Percentiles rank a stretch among this genome's conserved stretches.
These are phyloP conservation scores for Nemania diffusa DNA, from an alignment of 2,329 filamentous ascomycete species.

Conservation along the genomic window DNA sequence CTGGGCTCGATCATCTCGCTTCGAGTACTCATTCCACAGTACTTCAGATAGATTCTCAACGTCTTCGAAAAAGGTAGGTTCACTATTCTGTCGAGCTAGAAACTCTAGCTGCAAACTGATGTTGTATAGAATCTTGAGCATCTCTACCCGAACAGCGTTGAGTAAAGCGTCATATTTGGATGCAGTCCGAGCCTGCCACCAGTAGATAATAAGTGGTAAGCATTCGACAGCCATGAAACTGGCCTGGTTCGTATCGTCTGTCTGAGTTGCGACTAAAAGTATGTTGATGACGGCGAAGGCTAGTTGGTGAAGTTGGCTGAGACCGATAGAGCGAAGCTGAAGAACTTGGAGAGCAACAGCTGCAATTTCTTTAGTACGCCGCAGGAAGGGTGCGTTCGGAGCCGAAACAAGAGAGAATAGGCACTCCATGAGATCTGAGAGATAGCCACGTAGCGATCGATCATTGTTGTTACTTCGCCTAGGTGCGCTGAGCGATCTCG, in stretches of 20 bases:
- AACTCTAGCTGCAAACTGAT: slow-evolving; percentile 71
- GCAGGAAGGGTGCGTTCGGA: slow-evolving; percentile 73
- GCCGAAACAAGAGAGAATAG: slow-evolving; percentile 71
- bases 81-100: slow-evolving; percentile 58
- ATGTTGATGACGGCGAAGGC: slow-evolving; percentile 81
- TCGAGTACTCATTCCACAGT: slow-evolving; percentile 82
- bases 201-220: slow-evolving; percentile 75
- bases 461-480: slow-evolving; percentile 37
- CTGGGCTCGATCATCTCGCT: slow-evolving; percentile 74
- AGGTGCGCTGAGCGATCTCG: slow-evolving; percentile 45
- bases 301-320: slow-evolving; percentile 73
- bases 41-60: slow-evolving; percentile 75
- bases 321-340: slow-evolving; percentile 64
- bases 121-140: slow-evolving; percentile 77
- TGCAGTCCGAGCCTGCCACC: slow-evolving; percentile 79
- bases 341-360: slow-evolving; percentile 69
- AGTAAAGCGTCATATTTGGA: slow-evolving; percentile 68
- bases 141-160: slow-evolving; percentile 76
- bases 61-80: slow-evolving; percentile 54
- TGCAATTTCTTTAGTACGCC: slow-evolving; percentile 66
- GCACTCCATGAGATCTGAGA: slow-evolving; percentile 70
- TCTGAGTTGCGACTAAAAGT: slow-evolving; percentile 71
- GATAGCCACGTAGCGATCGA: slow-evolving; percentile 50
- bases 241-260: slow-evolving; percentile 74
- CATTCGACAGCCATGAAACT: slow-evolving; percentile 68